These are phyloP conservation scores for Sclerotiophoma versabilis DNA, from an alignment of 2,329 filamentous ascomycete species.

Conservation along the genomic window DNA sequence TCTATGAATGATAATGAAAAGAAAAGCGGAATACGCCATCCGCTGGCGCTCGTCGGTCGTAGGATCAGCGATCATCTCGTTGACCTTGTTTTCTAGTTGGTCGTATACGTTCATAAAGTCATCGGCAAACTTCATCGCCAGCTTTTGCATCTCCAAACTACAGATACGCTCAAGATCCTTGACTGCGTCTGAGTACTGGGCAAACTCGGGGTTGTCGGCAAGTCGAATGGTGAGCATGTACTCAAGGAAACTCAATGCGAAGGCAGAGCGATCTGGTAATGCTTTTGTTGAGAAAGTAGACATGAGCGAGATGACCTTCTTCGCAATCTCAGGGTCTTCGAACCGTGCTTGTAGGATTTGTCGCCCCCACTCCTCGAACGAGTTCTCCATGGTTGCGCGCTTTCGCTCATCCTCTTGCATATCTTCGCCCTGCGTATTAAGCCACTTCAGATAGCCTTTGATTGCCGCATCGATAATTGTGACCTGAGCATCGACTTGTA, in stretches of 20 bases:
- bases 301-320: conserved; percentile 80
- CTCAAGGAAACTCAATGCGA: conserved; percentile 89
- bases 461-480: conserved; percentile 87
- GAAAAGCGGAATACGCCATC: conserved; percentile 85
- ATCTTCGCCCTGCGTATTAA: conserved; percentile 59
- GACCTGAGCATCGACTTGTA: conserved; percentile 87
- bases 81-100: conserved; percentile 81
- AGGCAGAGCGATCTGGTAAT: conserved; percentile 75
- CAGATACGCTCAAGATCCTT: conserved; percentile 86
- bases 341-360: conserved; percentile 74
- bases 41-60: conserved; percentile 81
- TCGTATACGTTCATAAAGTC: conserved; percentile 89
- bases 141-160: conserved; percentile 84
- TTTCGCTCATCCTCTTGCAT: conserved; percentile 59
- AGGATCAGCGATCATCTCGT: conserved; percentile 76
- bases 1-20: conserved; percentile 94
- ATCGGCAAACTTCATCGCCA: conserved; percentile 90
- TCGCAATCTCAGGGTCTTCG: conserved; percentile 84
- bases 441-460: conserved; percentile 88
- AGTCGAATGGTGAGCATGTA: conserved; percentile 87
- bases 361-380: conserved; percentile 75
- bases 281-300: conserved; percentile 86
- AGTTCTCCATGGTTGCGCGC: conserved; percentile 65
- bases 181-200: conserved; percentile 83
- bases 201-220: conserved; percentile 72